These are phyloP conservation scores for Solioccasus polychromus DNA, from an alignment of 768 basidiomycete genomes.

Conservation along the genomic window DNA sequence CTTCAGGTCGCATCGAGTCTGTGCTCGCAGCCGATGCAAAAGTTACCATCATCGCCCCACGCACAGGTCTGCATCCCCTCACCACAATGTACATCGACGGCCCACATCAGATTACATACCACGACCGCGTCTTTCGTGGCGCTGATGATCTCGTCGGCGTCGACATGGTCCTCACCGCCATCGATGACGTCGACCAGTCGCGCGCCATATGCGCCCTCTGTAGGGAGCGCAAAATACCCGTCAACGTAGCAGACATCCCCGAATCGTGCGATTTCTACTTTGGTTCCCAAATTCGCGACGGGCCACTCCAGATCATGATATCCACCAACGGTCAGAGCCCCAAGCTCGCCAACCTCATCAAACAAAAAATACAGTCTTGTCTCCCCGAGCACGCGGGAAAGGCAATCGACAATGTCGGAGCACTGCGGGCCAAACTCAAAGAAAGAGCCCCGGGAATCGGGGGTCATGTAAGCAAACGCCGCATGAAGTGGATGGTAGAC, in stretches of 20 bases:
- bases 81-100: constrained; percentile 51
- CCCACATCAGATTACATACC: constrained; percentile 54
- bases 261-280: constrained; percentile 98
- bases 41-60: constrained; percentile 77
- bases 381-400: constrained; percentile 71
- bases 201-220: constrained; percentile 70
- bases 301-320: constrained; percentile 93
- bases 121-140: constrained; percentile 64
- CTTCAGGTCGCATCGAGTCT: constrained; percentile 82
- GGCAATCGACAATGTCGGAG: constrained; percentile 79
- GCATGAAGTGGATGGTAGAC: constrained; percentile 92
- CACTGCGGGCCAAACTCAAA: constrained; percentile 67
- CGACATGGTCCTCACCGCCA: constrained; percentile 91
- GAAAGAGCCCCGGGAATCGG: constrained; percentile 81
- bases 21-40: constrained; percentile 77
- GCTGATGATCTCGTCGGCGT: constrained; percentile 63
- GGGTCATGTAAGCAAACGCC: constrained; percentile 65
- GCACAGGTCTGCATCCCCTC: constrained; percentile 58
- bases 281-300: constrained; percentile 87
- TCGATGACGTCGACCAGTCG: constrained; percentile 76
- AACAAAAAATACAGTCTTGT: constrained; percentile 59
- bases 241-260: constrained; percentile 97
- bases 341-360: constrained; percentile 82
- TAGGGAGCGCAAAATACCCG: constrained; percentile 68
- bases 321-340: constrained; percentile 95